Conservation (phyloP, 768 basidiomycete species). For the Ramaria sp. region DNA sequence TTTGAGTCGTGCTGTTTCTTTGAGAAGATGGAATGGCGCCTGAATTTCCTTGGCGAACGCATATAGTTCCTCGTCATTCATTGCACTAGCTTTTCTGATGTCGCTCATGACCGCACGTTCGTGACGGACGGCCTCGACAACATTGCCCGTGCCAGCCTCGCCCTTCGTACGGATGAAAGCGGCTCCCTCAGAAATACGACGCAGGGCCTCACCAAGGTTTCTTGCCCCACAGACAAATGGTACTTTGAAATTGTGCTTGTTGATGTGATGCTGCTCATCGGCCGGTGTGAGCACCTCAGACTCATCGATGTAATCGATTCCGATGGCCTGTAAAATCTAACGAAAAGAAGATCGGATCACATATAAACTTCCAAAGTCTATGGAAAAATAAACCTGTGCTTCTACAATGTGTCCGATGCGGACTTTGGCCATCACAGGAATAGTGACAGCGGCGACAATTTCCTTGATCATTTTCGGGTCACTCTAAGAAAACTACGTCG, state of each 20-base stretch:
- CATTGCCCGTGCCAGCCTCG: slow-evolving; percentile 81
- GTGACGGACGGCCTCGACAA: slow-evolving; percentile 92
- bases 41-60: slow-evolving; percentile 85
- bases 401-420: slow-evolving; percentile 98
- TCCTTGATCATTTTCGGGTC: slow-evolving; percentile 96
- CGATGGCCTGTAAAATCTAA: slow-evolving; percentile 86
- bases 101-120: slow-evolving; percentile 73
- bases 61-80: slow-evolving; percentile 95
- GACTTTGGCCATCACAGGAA: slow-evolving; percentile 94
- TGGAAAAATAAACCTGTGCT: slow-evolving; percentile 53
- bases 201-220: slow-evolving; percentile 90
- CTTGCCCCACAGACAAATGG: slow-evolving; percentile 96
- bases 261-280: slow-evolving; percentile 93
- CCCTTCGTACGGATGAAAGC: slow-evolving; percentile 99
- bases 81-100: slow-evolving; percentile 74
- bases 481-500: slow-evolving; percentile 37
- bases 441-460: slow-evolving; percentile 89
- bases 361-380: slow-evolving; percentile 51
- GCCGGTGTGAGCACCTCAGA: slow-evolving; percentile 93
- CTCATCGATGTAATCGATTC: slow-evolving; percentile 95
- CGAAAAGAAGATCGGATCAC: neutral
- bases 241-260: slow-evolving; percentile 91
- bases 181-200: slow-evolving; percentile 94
- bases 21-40: slow-evolving; percentile 90
- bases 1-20: slow-evolving; percentile 91